Conservation (phyloP, 768 basidiomycete genomes). For the Rubroboletus pulcherrimus region DNA sequence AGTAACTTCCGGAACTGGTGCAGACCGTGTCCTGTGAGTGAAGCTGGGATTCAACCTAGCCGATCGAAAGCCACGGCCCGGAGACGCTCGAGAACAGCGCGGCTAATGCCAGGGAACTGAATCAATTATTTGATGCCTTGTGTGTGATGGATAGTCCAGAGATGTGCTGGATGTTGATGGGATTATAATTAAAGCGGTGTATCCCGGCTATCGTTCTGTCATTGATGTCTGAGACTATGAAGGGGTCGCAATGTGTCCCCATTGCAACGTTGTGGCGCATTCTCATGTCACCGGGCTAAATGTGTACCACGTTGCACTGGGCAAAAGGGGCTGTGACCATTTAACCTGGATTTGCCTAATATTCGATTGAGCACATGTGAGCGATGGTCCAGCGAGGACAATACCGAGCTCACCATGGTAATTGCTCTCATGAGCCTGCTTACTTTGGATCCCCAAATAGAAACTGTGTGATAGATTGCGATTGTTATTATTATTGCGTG, state of each 20-base stretch:
- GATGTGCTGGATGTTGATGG: constrained; percentile 5
- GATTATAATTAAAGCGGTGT: constrained; percentile 13
- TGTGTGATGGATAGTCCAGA: constrained; percentile 9
- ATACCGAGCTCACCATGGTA: constrained; percentile 14
- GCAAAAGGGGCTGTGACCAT: constrained; percentile 17
- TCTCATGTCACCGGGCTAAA: constrained; percentile 22
- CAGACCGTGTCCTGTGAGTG: constrained; percentile 16
- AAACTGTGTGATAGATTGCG: constrained; percentile 19
- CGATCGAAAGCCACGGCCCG: constrained; percentile 23
- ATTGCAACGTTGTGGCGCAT: constrained; percentile 17
- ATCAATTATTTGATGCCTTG: constrained; percentile 15
- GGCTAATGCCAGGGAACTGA: constrained; percentile 10
- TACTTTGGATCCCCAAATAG: background rate
- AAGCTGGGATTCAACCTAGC: constrained; percentile 20
- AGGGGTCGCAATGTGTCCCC: constrained; percentile 7
- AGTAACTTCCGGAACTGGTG: constrained; percentile 17
- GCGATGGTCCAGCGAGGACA: constrained; percentile 13
- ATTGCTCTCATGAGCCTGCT: constrained; percentile 15
- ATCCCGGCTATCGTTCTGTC: constrained; percentile 1
- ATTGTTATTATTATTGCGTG: constrained; percentile 6
- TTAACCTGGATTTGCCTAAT: constrained; percentile 8
- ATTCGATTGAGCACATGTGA: constrained; percentile 13
- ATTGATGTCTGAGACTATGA: constrained; percentile 11
- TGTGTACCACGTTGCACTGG: constrained; percentile 15
- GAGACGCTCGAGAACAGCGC: constrained; percentile 16